These are phyloP conservation scores for Nadsonia commutata DNA, from an alignment of 1,139 yeast species.

Conservation along the genomic window DNA sequence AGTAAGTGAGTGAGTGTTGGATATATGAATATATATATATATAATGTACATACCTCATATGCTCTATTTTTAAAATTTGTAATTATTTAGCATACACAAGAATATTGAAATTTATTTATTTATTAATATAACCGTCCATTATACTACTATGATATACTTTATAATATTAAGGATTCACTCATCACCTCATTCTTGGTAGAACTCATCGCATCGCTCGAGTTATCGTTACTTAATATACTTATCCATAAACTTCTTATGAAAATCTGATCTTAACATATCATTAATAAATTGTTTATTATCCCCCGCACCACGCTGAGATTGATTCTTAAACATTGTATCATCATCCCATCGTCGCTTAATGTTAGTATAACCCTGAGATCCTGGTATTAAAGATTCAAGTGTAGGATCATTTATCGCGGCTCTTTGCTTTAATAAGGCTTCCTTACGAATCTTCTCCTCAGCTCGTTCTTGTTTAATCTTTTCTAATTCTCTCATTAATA, in stretches of 20 bases:
- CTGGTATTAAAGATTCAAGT: slow-evolving; percentile 1
- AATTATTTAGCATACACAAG: too few species aligned
- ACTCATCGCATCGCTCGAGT: neutral
- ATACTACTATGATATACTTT: too few species aligned
- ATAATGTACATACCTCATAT: neutral
- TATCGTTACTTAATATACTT: slow-evolving; percentile 37
- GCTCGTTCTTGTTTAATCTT: slow-evolving; percentile 35
- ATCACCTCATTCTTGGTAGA: neutral
- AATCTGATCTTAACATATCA: slow-evolving; percentile 52
- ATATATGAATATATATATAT: neutral
- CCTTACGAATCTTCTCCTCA: slow-evolving; percentile 20
- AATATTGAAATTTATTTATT: too few species aligned
- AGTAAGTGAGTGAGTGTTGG: neutral
- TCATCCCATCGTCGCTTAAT: slow-evolving; percentile 31
- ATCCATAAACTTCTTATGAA: slow-evolving; percentile 56
- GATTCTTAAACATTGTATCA: slow-evolving; percentile 33
- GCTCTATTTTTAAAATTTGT: neutral
- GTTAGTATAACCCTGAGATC: slow-evolving; percentile 11
- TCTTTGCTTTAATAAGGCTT: slow-evolving; percentile 20
- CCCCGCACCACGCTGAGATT: slow-evolving; percentile 17
- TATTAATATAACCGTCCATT: too few species aligned
- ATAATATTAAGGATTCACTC: too few species aligned
- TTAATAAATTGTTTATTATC: slow-evolving; percentile 35
- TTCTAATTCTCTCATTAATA: slow-evolving; percentile 38
- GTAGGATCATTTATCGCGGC: slow-evolving; percentile 19